Conservation (phyloP, 1,284 basidiomycete species). For the Trichosporon sp. region DNA sequence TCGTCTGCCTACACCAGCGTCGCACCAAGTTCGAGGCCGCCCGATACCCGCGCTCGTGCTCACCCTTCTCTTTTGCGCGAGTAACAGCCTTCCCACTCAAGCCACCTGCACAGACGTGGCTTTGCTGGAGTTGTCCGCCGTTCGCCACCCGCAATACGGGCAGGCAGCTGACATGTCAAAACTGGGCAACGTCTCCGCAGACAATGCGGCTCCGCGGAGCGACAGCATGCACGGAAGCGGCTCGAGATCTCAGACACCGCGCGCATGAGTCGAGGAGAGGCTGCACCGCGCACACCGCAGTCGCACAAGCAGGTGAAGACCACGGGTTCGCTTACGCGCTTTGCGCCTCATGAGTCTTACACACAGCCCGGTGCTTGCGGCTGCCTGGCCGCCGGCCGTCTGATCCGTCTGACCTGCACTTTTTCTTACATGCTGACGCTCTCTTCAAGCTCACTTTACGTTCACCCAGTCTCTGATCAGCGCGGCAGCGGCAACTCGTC, state of each 20-base stretch:
- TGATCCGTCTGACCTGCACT: neutral
- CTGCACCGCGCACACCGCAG: neutral
- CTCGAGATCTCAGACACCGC: neutral
- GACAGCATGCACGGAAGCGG: neutral
- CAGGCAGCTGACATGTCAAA: neutral
- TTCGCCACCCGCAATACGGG: neutral
- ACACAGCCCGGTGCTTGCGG: neutral
- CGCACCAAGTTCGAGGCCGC: neutral
- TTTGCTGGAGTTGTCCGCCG: neutral
- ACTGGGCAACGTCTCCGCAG: neutral
- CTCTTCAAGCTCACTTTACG: neutral
- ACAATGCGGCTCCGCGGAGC: neutral
- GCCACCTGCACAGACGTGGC: neutral
- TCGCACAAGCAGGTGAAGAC: neutral
- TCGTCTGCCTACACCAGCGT: neutral
- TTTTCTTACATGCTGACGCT: neutral
- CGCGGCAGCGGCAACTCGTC: neutral
- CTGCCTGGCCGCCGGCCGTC: neutral
- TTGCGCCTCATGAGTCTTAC: neutral
- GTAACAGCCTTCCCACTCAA: neutral
- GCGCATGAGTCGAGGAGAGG: neutral
- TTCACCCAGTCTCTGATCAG: neutral
- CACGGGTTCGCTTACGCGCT: neutral
- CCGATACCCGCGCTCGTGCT: neutral
- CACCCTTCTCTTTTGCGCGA: neutral